phyloP scores from a whole-genome alignment of 1,284 basidiomycete species.

The Ceratobasidium papillatum region DNA sequence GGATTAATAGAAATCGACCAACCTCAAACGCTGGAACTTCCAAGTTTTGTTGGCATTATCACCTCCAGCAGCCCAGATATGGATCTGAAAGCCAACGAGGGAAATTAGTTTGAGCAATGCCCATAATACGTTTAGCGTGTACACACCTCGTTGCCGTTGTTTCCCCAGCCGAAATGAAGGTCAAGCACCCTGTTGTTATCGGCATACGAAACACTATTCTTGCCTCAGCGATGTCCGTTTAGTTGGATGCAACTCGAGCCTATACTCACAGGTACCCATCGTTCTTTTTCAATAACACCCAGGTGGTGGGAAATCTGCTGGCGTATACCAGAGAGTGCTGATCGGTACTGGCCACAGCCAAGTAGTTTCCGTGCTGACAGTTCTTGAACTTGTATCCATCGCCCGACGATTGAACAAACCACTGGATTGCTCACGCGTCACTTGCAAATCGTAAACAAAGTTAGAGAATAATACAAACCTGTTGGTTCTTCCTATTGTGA shows the following conservation, averaged over 20 bases:
- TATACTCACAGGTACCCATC: conserved; percentile 19
- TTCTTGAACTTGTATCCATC: conserved; percentile 21
- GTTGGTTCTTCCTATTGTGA: conserved; percentile 3
- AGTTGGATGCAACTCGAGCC: not conserved
- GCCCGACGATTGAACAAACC: conserved; percentile 29
- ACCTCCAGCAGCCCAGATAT: conserved; percentile 18
- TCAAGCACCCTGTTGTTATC: conserved; percentile 25
- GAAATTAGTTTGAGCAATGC: not conserved
- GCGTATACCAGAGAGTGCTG: conserved; percentile 17
- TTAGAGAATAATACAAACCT: not conserved
- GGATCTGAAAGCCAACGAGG: not conserved
- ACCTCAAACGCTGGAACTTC: conserved; percentile 17
- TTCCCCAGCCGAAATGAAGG: conserved; percentile 24
- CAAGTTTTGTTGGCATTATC: conserved; percentile 11
- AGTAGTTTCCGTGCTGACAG: conserved; percentile 6
- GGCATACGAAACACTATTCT: not conserved
- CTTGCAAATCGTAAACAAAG: not conserved
- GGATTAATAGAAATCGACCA: not conserved
- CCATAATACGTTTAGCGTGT: not conserved
- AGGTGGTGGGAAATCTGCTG: conserved; percentile 15
- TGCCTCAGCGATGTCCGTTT: not conserved
- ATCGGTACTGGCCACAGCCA: conserved; percentile 20
- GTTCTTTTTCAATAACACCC: conserved; percentile 16
- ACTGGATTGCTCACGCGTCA: not conserved
- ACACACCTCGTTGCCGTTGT: conserved; percentile 30